Conservation (phyloP, 2,329 filamentous ascomycete species). For the Penicillium griseofulvum region DNA sequence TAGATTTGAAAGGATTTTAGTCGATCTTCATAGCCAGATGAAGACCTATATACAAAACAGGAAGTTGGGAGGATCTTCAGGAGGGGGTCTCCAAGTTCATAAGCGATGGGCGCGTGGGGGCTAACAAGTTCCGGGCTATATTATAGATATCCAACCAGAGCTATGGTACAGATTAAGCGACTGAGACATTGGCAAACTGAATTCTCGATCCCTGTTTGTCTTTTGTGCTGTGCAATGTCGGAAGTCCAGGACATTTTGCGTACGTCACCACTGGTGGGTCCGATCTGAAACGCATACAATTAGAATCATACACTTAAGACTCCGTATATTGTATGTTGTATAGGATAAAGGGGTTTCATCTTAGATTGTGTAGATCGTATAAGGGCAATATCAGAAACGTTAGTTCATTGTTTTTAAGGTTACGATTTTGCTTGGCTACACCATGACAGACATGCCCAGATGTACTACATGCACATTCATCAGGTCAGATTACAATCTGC, state of each 20-base stretch:
- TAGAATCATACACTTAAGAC: no score
- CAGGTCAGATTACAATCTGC: background rate
- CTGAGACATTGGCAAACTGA: no score
- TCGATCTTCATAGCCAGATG: constrained; percentile 7
- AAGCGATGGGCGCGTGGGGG: constrained; percentile 11
- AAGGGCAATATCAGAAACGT: no score
- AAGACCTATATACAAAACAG: background rate
- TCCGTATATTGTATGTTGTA: no score
- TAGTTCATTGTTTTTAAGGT: background rate
- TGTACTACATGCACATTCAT: background rate
- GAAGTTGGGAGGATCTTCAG: background rate
- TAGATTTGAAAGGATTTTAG: background rate
- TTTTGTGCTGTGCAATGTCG: background rate
- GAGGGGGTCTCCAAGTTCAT: constrained; percentile 5
- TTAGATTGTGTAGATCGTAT: no score
- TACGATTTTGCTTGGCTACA: background rate
- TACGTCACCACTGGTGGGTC: constrained; percentile 10
- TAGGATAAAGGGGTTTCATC: no score
- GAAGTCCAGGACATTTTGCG: background rate
- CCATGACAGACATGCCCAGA: no score
- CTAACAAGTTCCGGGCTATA: background rate
- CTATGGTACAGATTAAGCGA: no score
- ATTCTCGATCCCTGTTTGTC: no score
- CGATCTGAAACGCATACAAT: constrained; percentile 8
- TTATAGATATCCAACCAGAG: background rate